Percentiles rank a stretch among this genome's conserved stretches.
These are phyloP conservation scores for Argentina anserina DNA, from an alignment of 306 rosid genomes.

Conservation along the genomic window DNA sequence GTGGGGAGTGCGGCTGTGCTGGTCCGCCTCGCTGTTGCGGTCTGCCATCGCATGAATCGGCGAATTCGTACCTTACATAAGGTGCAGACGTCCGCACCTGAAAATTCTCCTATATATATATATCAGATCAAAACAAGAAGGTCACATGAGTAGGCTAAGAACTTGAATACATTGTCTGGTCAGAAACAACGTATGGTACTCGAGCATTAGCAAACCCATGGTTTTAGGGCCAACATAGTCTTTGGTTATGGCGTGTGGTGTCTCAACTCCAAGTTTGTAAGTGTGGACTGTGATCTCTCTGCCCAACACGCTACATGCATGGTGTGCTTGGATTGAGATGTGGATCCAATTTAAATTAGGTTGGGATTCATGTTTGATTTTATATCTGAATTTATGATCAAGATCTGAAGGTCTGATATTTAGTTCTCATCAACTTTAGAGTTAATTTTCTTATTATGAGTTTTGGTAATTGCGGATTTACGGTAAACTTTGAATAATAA, in stretches of 20 bases:
- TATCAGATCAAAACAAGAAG: no score
- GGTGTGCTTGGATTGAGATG: not conserved
- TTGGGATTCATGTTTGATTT: not conserved
- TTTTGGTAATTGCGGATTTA: not conserved
- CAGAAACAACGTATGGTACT: not conserved
- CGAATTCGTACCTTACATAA: no score
- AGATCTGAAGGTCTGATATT: not conserved
- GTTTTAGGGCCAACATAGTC: not conserved
- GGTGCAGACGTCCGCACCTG: no score
- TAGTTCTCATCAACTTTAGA: no score
- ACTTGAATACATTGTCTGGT: not conserved
- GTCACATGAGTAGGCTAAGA: not conserved
- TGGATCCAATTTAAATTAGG: not conserved
- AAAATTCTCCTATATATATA: no score
- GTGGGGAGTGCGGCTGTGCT: no score
- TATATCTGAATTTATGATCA: not conserved
- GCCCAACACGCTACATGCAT: not conserved
- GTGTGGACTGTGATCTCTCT: not conserved
- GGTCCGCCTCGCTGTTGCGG: no score
- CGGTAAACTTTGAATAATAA: no score
- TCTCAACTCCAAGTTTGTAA: not conserved
- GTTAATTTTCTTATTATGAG: not conserved
- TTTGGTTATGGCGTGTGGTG: not conserved
- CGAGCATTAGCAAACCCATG: not conserved
- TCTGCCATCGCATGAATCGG: no score